Evolutionary conservation across 495 filamentous ascomycete genomes (phyloP), one percentile per base, ranked within the genome.

Genomic region (Bombardia bombarda): DNA sequence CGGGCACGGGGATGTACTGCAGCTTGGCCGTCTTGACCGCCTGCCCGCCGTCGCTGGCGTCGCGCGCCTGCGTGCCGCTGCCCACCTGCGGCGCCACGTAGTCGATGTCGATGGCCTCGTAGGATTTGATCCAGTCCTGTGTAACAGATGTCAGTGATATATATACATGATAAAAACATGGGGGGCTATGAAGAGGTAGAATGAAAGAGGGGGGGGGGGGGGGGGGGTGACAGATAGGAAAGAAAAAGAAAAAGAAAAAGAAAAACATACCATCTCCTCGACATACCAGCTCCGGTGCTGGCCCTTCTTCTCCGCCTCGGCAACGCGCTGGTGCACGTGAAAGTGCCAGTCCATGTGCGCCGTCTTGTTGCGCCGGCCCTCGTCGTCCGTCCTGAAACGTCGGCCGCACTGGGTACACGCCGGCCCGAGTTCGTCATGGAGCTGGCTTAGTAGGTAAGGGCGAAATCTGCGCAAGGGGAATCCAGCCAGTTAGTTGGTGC

Each of bases 311-410:
- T 83, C 78, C 30, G 79, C 79, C 31, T 97, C 90, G 5, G 78
- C 77, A 68, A 92, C 83, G 19, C 90, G 84, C 59, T 87, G 85
- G 57, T 95, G 90, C 2, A 90, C 90, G 22, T 81, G 77, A 68
- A 98, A 98, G 61, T 98, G 92, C 92, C 90, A 97, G 60, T 98
- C 92, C 61, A 96, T 74, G 65, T 98, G 92, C 1, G 84, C 78
- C n/a, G 83, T 83, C 64, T 97, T 97, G 65, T 81, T 82, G 54
- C 78, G 76, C 47, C 79, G 84, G 21, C 88, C 90, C 49, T 87
- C 77, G 33, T 85, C 83, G 19, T 82, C 83, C 17, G 77, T 71
- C 24, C 71, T 69, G 57, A 97, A 98, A 4, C 92, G 82, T 25
- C 87, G 80, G 38, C 90, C 92, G 67, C 92, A 98, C 28, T 90